Conservation (phyloP, 1,139 yeast genomes). For the Kurtzmaniella quercitrusa region DNA sequence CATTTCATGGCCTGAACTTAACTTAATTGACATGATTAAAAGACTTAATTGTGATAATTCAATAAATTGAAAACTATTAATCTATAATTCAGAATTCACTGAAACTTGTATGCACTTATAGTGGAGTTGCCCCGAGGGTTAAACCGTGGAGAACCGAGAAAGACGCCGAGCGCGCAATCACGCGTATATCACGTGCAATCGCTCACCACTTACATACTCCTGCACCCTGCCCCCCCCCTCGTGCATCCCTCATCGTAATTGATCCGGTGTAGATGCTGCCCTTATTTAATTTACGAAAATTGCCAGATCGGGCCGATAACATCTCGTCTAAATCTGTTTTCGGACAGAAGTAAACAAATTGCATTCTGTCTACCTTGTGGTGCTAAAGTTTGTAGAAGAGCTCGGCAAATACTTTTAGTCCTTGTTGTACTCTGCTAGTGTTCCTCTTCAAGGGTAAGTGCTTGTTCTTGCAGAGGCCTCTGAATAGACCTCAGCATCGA, state of each 20-base stretch:
- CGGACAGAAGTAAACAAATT: slow-evolving; percentile 4
- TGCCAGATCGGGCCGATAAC: not conserved
- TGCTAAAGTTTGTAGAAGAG: not conserved
- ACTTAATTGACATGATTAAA: slow-evolving; percentile 38
- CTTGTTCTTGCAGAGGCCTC: not conserved
- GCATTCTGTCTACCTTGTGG: not conserved
- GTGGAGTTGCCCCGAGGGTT: not conserved
- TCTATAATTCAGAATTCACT: no score
- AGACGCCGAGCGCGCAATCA: not conserved
- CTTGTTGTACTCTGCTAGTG: not conserved
- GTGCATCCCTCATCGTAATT: no score
- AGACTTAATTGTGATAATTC: not conserved
- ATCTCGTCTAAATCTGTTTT: slow-evolving; percentile 6
- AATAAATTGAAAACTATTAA: no score
- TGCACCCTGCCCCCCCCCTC: no score
- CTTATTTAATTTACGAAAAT: not conserved
- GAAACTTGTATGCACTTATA: not conserved
- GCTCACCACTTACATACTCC: no score
- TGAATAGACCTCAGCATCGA: not conserved
- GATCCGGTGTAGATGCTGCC: not conserved
- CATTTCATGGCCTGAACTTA: slow-evolving; percentile 58
- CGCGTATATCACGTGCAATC: not conserved
- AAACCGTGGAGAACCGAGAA: not conserved
- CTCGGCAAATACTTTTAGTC: not conserved
- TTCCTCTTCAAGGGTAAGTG: not conserved